phyloP scores from a whole-genome alignment of 1,139 yeast species.

The Candida gigantensis region DNA sequence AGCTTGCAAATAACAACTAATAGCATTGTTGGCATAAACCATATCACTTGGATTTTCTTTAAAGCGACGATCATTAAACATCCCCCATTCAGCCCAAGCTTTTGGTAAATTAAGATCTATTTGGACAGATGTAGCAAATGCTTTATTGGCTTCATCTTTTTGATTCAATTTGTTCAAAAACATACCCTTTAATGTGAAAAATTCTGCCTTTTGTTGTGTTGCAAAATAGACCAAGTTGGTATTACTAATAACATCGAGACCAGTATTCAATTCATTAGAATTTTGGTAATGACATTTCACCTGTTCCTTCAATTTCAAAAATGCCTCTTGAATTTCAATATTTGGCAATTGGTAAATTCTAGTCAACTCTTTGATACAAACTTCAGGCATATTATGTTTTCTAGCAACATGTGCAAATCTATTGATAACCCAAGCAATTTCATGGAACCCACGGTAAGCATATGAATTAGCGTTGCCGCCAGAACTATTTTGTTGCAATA shows the following conservation, averaged over 20 bases:
- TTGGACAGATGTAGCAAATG: conserved; percentile 97
- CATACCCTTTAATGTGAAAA: conserved; percentile 97
- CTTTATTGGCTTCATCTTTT: conserved; percentile 94
- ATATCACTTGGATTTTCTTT: conserved; percentile 83
- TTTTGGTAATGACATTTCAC: conserved; percentile 97
- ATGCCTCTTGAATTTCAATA: conserved; percentile 97
- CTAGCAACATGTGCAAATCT: conserved; percentile 98
- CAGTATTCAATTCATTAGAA: conserved; percentile 82
- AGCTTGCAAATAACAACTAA: conserved; percentile 94
- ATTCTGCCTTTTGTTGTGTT: conserved; percentile 96
- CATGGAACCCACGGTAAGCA: conserved; percentile 97
- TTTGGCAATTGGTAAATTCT: conserved; percentile 95
- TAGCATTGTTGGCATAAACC: conserved; percentile 88
- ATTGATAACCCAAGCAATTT: conserved; percentile 98
- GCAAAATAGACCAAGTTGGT: conserved; percentile 95
- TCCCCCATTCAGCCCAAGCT: conserved; percentile 99
- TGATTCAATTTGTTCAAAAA: conserved; percentile 87
- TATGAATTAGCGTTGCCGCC: conserved; percentile 81
- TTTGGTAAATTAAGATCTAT: conserved; percentile 90
- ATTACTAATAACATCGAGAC: conserved; percentile 93
- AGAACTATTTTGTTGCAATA: conserved; percentile 72
- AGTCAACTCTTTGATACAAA: conserved; percentile 88
- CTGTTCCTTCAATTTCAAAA: conserved; percentile 90
- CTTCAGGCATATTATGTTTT: conserved; percentile 95
- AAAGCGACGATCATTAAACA: conserved; percentile 85